phyloP scores from a whole-genome alignment of 352 stramenopile species.

The Peronospora belbahrii region DNA sequence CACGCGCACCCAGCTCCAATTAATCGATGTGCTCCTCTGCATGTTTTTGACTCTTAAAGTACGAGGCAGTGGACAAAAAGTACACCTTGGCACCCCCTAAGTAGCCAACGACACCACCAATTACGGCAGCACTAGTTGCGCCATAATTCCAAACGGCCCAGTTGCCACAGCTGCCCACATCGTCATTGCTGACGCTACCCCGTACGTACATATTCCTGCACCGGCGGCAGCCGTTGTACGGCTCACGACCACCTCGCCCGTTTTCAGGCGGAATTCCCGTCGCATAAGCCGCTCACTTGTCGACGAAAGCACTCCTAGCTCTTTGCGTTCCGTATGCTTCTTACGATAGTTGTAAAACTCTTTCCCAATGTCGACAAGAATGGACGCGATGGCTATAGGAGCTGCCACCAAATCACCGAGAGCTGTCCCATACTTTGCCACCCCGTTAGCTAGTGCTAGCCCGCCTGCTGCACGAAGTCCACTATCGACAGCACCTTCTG shows the following conservation, averaged over 20 bases:
- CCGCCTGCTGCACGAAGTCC: slow-evolving; percentile 62
- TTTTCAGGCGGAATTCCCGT: slow-evolving; percentile 67
- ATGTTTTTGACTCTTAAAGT: slow-evolving; percentile 67
- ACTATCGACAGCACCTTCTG: slow-evolving; percentile 64
- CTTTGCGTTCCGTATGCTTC: slow-evolving; percentile 57
- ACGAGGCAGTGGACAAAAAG: slow-evolving; percentile 51
- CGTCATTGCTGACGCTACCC: slow-evolving; percentile 54
- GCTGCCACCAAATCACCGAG: slow-evolving; percentile 38
- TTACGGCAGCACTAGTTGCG: slow-evolving; percentile 62
- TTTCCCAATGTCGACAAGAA: slow-evolving; percentile 80
- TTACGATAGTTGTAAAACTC: slow-evolving; percentile 79
- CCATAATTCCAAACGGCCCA: slow-evolving; percentile 65
- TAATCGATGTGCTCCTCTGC: slow-evolving; percentile 78
- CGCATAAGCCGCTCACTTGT: slow-evolving; percentile 72
- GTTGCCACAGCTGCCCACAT: slow-evolving; percentile 70
- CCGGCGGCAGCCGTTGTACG: slow-evolving; percentile 63
- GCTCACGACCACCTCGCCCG: slow-evolving; percentile 64
- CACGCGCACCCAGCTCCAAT: slow-evolving; percentile 62
- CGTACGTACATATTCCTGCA: slow-evolving; percentile 64
- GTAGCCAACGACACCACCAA: slow-evolving; percentile 71
- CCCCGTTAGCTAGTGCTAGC: slow-evolving; percentile 58
- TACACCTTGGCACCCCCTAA: slow-evolving; percentile 73
- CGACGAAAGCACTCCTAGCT: slow-evolving; percentile 51
- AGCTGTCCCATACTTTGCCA: slow-evolving; percentile 45
- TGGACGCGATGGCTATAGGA: slow-evolving; percentile 69